Evolutionary conservation across 164 flowering plant species (phyloP).

Genomic region (Hamamelis virginiana): DNA sequence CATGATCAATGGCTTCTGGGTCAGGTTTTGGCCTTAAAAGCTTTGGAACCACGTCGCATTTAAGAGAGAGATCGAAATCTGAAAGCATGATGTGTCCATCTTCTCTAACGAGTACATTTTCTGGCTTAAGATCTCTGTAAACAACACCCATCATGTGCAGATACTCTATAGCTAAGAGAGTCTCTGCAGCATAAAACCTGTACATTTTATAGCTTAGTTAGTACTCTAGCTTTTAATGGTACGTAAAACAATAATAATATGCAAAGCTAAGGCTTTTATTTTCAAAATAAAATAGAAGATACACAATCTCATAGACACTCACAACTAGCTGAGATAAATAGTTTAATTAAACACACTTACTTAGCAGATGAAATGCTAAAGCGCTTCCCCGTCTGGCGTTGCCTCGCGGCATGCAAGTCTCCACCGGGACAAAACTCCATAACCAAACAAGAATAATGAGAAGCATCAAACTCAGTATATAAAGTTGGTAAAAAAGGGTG

Average conservation of each 20-base stretch:
- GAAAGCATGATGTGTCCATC: slow-evolving; percentile 96
- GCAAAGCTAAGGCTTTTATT: too few relatives aligned
- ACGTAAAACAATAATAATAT: too few relatives aligned
- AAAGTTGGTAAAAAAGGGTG: slow-evolving; percentile 89
- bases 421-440: slow-evolving; percentile 98
- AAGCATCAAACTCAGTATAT: slow-evolving; percentile 74
- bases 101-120: slow-evolving; percentile 74
- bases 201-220: neutral
- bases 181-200: slow-evolving; percentile 89
- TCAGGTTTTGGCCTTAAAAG: slow-evolving; percentile 31
- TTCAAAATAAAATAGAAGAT: too few relatives aligned
- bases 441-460: slow-evolving; percentile 80
- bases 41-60: slow-evolving; percentile 78
- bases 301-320: too few relatives aligned
- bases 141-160: slow-evolving; percentile 92
- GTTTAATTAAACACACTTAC: slow-evolving; percentile 37
- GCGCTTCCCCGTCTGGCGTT: slow-evolving; percentile 53
- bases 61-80: slow-evolving; percentile 83
- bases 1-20: slow-evolving; percentile 6
- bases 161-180: slow-evolving; percentile 73
- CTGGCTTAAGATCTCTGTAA: slow-evolving; percentile 85
- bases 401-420: slow-evolving; percentile 63
- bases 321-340: neutral
- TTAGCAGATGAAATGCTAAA: slow-evolving; percentile 67
- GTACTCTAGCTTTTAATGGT: too few relatives aligned